Evolutionary conservation across 2,329 filamentous ascomycete species (phyloP).

Genomic region (Pyrenochaeta sp.): DNA sequence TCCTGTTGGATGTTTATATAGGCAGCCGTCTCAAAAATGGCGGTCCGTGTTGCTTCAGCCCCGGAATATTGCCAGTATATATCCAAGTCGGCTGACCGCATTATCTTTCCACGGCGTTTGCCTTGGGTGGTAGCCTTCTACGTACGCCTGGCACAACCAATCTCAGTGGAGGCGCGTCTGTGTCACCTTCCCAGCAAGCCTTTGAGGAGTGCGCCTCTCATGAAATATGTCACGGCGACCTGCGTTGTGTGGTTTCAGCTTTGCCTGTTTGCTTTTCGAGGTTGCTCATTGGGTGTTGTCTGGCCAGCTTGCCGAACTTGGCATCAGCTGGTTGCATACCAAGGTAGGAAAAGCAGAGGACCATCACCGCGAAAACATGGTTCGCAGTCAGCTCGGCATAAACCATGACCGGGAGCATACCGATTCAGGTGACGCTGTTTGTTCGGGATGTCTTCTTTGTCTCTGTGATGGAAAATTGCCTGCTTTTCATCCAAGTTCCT

Average conservation of each 20-base stretch:
- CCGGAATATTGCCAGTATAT: background rate
- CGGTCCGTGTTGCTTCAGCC: too few species aligned
- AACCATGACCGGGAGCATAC: background rate
- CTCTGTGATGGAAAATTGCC: too few species aligned
- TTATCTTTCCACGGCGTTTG: background rate
- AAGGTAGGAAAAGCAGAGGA: conserved; percentile 1
- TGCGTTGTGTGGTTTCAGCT: background rate
- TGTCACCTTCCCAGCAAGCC: background rate
- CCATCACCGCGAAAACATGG: too few species aligned
- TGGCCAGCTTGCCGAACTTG: conserved; percentile 1
- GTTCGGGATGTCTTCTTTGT: too few species aligned
- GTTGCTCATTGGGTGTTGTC: background rate
- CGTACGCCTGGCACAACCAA: background rate
- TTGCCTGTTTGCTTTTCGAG: background rate
- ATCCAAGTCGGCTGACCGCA: background rate
- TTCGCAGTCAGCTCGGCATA: background rate
- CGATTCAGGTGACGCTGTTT: too few species aligned
- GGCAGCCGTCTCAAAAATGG: too few species aligned
- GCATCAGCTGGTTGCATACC: conserved; percentile 1
- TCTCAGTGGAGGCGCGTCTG: background rate
- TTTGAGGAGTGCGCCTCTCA: background rate
- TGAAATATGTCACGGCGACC: background rate
- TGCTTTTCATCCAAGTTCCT: too few species aligned
- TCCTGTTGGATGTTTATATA: too few species aligned
- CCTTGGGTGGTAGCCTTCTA: background rate